Evolutionary conservation across 2,329 filamentous ascomycete species (phyloP), one percentile per base, ranked within the genome.

Genomic region (Parafenestella ontariensis): DNA sequence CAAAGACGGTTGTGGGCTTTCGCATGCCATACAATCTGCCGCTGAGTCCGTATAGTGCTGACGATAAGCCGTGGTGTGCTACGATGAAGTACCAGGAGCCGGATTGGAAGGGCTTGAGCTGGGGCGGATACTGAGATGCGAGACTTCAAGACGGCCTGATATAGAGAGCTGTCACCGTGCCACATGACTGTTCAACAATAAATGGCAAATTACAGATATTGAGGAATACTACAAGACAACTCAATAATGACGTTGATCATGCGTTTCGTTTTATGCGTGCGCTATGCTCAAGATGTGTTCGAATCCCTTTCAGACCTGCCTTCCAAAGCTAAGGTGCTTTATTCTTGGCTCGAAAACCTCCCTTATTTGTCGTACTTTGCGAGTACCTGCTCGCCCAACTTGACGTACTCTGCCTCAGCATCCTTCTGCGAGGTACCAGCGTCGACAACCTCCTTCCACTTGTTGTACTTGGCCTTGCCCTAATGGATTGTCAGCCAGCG

Each of bases 1-100:
- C 52, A 26, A 54, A 39, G 36, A 64, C 34, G 10, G 60, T 87
- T 0, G 82, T 96, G 3, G 90, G 89, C 0, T 78, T 94, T 24
- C 83, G 92, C 15, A 87, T 96, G 77, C 91, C 92, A n/a, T 96
- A 96, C 73, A 87, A 87, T 73, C 76, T 93, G 6, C 92, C 92
- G 0, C 73, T 96, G 24, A 85, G 85, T 44, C 78, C 79, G 6
- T 96, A 96, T 66, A 78, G 71, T 0, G 59, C 74, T 7, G 72
- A 76, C 4, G 91, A 96, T 67, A 77, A 83, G 42, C 92, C 92
- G 1, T 96, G 92, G 93, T 90, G 89, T 55, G 88, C 89, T 3
- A 87, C 85, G 1, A 77, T 81, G 66, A 69, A 68, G 1, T 83
- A 93, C 68, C 53, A 57, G 0, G 83, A 88, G 66, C 85, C 83